phyloP scores from a whole-genome alignment of 805 yeast species.

The Yarrowia divulgata region DNA sequence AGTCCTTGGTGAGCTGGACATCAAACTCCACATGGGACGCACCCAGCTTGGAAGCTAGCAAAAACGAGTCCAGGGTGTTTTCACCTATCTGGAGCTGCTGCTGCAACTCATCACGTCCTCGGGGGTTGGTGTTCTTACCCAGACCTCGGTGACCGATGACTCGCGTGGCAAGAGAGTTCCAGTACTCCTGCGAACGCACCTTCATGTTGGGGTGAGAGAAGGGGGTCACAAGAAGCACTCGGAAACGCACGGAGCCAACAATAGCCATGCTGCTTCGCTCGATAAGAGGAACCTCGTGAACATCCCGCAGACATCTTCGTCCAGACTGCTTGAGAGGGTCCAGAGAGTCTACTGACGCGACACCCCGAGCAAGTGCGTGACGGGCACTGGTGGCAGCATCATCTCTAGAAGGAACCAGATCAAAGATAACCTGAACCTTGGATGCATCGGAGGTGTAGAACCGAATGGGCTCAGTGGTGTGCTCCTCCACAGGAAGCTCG shows the following conservation, averaged over 20 bases:
- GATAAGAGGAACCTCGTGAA: conserved; percentile 70
- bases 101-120: conserved; percentile 53
- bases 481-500: conserved; percentile 80
- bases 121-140: conserved; percentile 81
- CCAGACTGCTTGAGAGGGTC: conserved; percentile 51
- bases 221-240: conserved; percentile 72
- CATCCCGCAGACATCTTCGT: conserved; percentile 20
- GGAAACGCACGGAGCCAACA: conserved; percentile 80
- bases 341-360: conserved; percentile 77
- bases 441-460: conserved; percentile 62
- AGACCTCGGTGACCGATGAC: conserved; percentile 96
- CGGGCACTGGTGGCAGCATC: conserved; percentile 54
- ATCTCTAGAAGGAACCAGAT: conserved; percentile 75
- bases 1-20: conserved; percentile 91
- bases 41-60: conserved; percentile 95
- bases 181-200: conserved; percentile 78
- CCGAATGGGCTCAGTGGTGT: conserved; percentile 66
- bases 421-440: conserved; percentile 69
- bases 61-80: conserved; percentile 91
- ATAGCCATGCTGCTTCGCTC: conserved; percentile 75
- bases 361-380: conserved; percentile 69
- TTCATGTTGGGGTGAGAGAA: conserved; percentile 74
- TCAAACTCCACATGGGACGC: conserved; percentile 97
- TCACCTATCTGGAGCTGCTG: conserved; percentile 81
- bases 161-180: conserved; percentile 88